Percentiles rank a stretch among this genome's conserved stretches.
phyloP scores from a whole-genome alignment of 2,329 filamentous ascomycete species.

The Fusarium sp. region DNA sequence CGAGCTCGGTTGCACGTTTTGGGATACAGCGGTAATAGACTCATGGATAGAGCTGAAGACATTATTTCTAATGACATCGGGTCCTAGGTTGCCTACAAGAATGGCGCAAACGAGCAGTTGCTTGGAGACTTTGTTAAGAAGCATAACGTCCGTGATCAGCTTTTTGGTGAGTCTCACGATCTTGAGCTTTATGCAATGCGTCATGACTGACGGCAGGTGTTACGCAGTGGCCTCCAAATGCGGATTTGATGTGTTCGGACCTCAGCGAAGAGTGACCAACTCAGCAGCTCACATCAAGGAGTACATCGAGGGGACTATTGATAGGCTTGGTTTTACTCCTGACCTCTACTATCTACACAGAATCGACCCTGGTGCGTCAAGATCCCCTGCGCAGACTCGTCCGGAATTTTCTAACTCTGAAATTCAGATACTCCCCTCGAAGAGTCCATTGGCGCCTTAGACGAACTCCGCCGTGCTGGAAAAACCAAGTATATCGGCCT shows the following conservation, averaged over 20 bases:
- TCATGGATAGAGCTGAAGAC: too few relatives aligned
- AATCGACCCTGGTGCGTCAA: neutral
- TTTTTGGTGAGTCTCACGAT: neutral
- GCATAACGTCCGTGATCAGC: neutral
- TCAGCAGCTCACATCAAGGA: neutral
- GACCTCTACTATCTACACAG: neutral
- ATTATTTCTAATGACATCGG: neutral
- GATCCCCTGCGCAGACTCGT: neutral
- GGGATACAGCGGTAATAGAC: conserved; percentile 16
- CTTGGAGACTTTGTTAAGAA: conserved; percentile 1
- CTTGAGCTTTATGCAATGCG: too few relatives aligned
- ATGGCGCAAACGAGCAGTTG: neutral
- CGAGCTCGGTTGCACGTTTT: conserved; percentile 24
- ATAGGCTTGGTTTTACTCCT: neutral
- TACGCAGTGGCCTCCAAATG: neutral
- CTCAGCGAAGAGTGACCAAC: neutral
- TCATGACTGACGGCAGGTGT: neutral
- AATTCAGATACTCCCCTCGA: neutral
- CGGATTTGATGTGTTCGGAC: neutral
- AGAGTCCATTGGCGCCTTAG: neutral
- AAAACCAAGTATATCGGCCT: neutral
- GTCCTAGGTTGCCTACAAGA: neutral
- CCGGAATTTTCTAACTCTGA: too few relatives aligned
- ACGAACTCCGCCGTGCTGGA: neutral
- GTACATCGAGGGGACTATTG: neutral